phyloP scores from a whole-genome alignment of 306 rosid genomes.

The Lathyrus sativus region DNA sequence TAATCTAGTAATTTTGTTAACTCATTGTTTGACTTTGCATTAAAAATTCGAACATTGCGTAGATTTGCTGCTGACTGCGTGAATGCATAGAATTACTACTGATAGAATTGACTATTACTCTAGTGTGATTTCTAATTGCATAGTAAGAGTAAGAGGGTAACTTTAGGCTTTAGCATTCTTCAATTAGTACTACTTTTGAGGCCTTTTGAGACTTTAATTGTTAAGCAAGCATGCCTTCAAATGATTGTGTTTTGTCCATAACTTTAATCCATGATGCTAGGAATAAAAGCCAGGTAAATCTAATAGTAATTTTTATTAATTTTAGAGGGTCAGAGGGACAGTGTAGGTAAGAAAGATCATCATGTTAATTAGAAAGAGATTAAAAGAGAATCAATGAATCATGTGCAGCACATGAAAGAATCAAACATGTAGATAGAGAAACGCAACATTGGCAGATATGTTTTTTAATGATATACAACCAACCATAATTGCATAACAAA shows the following conservation, averaged over 20 bases:
- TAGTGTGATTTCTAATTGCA: no score
- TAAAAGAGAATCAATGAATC: slow-evolving; percentile 33
- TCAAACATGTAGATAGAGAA: slow-evolving; percentile 43
- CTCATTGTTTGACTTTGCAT: not conserved
- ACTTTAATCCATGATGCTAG: slow-evolving; percentile 30
- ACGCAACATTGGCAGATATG: slow-evolving; percentile 40
- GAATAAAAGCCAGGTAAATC: slow-evolving; percentile 34
- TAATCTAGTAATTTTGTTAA: not conserved
- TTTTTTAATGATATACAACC: slow-evolving; percentile 43
- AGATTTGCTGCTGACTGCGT: no score
- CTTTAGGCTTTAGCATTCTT: slow-evolving; percentile 12
- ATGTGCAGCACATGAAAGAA: slow-evolving; percentile 64
- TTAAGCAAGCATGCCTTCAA: slow-evolving; percentile 34
- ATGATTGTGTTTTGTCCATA: slow-evolving; percentile 37
- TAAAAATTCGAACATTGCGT: no score
- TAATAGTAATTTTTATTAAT: slow-evolving; percentile 14
- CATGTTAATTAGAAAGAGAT: slow-evolving; percentile 51
- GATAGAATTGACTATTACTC: no score
- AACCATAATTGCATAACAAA: slow-evolving; percentile 51
- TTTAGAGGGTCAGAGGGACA: slow-evolving; percentile 37
- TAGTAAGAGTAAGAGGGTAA: not conserved
- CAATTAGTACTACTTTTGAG: slow-evolving; percentile 14
- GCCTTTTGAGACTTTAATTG: slow-evolving; percentile 25
- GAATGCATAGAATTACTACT: no score
- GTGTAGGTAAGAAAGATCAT: slow-evolving; percentile 47